Base-by-base conservation (phyloP, 1,284 basidiomycete genomes). In the Cystobasidiaceae sp. region DNA sequence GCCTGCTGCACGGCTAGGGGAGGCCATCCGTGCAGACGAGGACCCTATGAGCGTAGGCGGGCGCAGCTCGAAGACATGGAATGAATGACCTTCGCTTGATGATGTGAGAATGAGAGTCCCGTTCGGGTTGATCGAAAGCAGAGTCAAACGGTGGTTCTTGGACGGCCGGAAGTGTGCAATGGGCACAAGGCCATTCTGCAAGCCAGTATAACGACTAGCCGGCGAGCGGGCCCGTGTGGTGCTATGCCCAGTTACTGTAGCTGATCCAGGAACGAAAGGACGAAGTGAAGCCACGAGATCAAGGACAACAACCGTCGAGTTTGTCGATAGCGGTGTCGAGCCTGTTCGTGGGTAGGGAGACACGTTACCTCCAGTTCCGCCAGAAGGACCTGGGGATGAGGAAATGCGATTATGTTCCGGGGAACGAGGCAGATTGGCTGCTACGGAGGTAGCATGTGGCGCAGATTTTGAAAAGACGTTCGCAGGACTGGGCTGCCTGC, bases 91-190 rank as follows among this genome's bases (percentile, higher is more conserved):
- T 63, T 88, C 84, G 52, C 79, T 77, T 0, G 82, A 79, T 0
- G 83, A 81, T 1, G 84, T 83, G 7, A 84, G 75, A 3, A 91
- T 69, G 7, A 77, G 77, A 9, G 82, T 84, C 0, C 86, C 87
- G 57, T 86, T 82, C 2, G 77, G 75, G 0, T 84, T 83, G 73
- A 89, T 88, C 25, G 77, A 74, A 2, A 90, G 73, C 8, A 78
- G 75, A 2, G 81, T 79, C 19, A 89, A 75, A 0, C 81, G 77
- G 66, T 84, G 80, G 27, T 60, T 44, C 15, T 64, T 50, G 25
- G 68, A 71, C 3, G 72, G 69, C 19, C 67, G 62, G 61, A 74
- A 73, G 52, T 72, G 71, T 17, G 72, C 62, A 28, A 73, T 56
- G 33, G 44, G 37, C 28, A 28, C 15, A 23, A 56, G n/a, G 49